These are phyloP conservation scores for Capronia coronata DNA, from an alignment of 2,329 filamentous ascomycete genomes.

Conservation along the genomic window DNA sequence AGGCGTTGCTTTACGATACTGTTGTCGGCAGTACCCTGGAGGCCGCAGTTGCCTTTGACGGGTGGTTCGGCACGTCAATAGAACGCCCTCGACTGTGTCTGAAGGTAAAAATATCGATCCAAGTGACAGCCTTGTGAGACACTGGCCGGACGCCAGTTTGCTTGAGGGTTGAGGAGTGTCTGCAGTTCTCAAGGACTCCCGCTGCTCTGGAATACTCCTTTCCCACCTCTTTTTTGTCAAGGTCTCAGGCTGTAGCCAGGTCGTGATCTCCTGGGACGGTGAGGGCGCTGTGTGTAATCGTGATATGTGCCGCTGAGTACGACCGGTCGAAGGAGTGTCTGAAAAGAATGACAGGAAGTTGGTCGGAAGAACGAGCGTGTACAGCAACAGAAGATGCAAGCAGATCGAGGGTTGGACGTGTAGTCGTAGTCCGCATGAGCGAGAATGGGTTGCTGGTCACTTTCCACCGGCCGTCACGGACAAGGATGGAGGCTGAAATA, in stretches of 20 bases:
- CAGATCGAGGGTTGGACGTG: conserved; percentile 8
- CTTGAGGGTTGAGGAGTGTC: neutral
- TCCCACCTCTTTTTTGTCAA: too few species aligned
- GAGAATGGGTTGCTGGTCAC: conserved; percentile 1
- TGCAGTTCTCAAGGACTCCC: neutral
- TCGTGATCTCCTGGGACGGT: too few species aligned
- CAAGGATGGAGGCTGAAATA: conserved; percentile 9
- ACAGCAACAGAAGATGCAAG: conserved; percentile 8
- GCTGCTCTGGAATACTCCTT: conserved; percentile 6
- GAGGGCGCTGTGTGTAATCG: too few species aligned
- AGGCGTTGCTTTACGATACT: neutral
- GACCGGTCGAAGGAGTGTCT: too few species aligned
- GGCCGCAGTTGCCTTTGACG: neutral
- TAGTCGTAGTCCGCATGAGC: conserved; percentile 6
- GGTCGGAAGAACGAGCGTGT: conserved; percentile 1
- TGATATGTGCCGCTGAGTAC: neutral
- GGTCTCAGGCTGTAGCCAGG: too few species aligned
- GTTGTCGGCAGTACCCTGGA: neutral
- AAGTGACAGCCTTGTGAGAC: neutral
- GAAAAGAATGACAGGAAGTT: conserved; percentile 9
- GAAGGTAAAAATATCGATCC: neutral
- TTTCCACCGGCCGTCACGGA: conserved; percentile 1
- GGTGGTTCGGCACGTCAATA: conserved; percentile 14
- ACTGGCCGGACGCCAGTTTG: neutral
- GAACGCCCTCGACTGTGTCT: neutral